A percentile compares a stretch with the other conserved stretches of the same genome.
These are phyloP conservation scores for Coniophora puteana DNA, from an alignment of 1,284 basidiomycete species.

Conservation along the genomic window DNA sequence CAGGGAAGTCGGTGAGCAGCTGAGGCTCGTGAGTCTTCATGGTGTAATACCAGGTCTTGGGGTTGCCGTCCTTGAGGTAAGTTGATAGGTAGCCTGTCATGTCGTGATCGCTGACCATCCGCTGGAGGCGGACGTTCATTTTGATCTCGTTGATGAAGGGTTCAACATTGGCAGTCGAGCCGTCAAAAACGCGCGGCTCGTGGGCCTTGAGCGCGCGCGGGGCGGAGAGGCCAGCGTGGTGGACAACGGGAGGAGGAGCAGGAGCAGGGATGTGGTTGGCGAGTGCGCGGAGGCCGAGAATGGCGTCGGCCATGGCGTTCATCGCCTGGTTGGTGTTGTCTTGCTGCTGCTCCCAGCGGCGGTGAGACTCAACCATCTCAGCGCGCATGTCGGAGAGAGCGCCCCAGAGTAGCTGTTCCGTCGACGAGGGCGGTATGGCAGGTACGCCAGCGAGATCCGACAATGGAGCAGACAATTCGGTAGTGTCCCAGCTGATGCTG, in stretches of 20 bases:
- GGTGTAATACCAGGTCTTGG: slow-evolving; percentile 16
- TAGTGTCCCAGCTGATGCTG: neutral
- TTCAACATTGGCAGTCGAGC: slow-evolving; percentile 15
- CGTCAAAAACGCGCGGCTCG: slow-evolving; percentile 9
- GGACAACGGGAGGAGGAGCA: neutral
- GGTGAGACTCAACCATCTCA: neutral
- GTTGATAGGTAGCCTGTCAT: slow-evolving; percentile 16
- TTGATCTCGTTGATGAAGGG: slow-evolving; percentile 19
- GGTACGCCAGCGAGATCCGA: no score
- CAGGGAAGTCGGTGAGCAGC: slow-evolving; percentile 13
- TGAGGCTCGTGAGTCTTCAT: slow-evolving; percentile 1
- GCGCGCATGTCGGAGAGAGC: neutral
- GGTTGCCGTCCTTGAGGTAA: slow-evolving; percentile 14
- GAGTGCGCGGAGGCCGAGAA: neutral
- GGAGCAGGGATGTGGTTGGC: neutral
- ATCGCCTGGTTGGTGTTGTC: neutral
- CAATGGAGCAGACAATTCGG: neutral
- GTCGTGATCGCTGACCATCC: slow-evolving; percentile 15
- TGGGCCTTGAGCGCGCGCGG: neutral
- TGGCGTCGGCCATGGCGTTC: neutral
- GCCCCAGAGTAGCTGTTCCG: no score
- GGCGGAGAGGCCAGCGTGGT: neutral
- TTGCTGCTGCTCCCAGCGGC: neutral
- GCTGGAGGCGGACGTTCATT: slow-evolving; percentile 15
- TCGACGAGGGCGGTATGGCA: no score